Evolutionary conservation across 371 early-diverging fungal species (phyloP).

Genomic region (Haplosporangium sp.): DNA sequence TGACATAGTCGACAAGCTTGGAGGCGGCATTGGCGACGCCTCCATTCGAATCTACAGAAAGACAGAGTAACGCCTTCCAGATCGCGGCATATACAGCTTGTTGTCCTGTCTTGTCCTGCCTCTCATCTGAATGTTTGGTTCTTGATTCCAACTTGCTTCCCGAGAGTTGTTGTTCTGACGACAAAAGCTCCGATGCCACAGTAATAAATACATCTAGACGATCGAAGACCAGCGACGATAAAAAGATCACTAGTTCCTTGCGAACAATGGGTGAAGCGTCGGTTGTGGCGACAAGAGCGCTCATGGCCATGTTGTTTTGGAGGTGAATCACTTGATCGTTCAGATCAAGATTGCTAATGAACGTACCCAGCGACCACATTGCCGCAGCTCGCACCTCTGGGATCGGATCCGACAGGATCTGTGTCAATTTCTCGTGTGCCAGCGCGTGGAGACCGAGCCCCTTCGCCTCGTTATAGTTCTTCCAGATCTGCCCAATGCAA

Average conservation of each 20-base stretch:
- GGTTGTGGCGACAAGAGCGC: conserved; percentile 69
- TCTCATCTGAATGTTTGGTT: conserved; percentile 22
- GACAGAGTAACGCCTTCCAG: conserved; percentile 82
- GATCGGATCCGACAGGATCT: conserved; percentile 74
- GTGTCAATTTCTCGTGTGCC: conserved; percentile 75
- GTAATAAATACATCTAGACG: conserved; percentile 69
- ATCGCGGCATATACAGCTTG: conserved; percentile 70
- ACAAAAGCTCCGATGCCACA: conserved; percentile 75
- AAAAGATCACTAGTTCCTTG: conserved; percentile 78
- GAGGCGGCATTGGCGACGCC: conserved; percentile 75
- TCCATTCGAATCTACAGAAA: conserved; percentile 83
- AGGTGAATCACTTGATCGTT: conserved; percentile 77
- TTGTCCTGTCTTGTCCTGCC: conserved; percentile 35
- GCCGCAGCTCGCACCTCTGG: conserved; percentile 91
- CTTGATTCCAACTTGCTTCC: conserved; percentile 31
- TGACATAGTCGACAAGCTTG: conserved; percentile 80
- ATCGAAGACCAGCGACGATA: conserved; percentile 75
- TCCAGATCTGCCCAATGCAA: conserved; percentile 89
- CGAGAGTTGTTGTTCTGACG: conserved; percentile 60
- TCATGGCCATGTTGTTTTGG: conserved; percentile 75
- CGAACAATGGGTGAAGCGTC: conserved; percentile 90
- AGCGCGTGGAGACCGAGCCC: conserved; percentile 75
- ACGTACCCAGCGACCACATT: conserved; percentile 80
- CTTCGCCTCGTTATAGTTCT: conserved; percentile 81
- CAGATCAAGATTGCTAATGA: conserved; percentile 81